Evolutionary conservation across 148 eudicot species (phyloP).

Genomic region (Mesembryanthemum crystallinum): DNA sequence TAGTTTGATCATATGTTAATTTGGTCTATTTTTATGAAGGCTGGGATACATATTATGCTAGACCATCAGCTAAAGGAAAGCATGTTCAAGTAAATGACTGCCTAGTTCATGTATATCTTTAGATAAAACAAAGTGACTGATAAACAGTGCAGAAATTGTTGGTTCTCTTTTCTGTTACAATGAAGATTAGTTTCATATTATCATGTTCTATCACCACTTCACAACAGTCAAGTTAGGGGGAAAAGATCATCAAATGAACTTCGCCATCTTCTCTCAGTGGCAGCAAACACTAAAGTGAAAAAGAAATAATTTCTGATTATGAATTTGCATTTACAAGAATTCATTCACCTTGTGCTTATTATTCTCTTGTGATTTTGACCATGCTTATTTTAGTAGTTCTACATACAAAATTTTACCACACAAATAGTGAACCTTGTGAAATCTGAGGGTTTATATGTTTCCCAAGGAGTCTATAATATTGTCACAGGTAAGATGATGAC

Average conservation of each 20-base stretch:
- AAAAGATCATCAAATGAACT: background rate
- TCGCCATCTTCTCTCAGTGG: background rate
- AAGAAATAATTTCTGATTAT: background rate
- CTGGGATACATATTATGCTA: conserved; percentile 94
- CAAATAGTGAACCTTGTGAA: conserved; percentile 48
- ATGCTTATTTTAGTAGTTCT: conserved; percentile 26
- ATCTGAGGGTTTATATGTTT: conserved; percentile 47
- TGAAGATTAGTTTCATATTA: background rate
- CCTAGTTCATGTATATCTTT: background rate
- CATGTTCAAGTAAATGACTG: conserved; percentile 77
- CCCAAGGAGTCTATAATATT: conserved; percentile 64
- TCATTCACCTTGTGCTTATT: background rate
- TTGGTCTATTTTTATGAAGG: conserved; percentile 42
- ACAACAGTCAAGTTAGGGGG: background rate
- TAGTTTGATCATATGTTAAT: background rate
- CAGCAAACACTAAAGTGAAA: background rate
- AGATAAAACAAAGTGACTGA: too few species aligned
- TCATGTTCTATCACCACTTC: background rate
- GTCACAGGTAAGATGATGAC: conserved; percentile 42
- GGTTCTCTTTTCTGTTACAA: too few species aligned
- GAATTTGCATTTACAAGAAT: background rate
- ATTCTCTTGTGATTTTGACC: background rate
- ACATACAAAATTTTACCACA: conserved; percentile 51
- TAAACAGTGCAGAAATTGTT: background rate
- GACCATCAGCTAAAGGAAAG: conserved; percentile 95